A percentile compares a stretch with the other conserved stretches of the same genome.
These are phyloP conservation scores for Saccharomyces eubayanus DNA, from an alignment of 805 yeast species.

Conservation along the genomic window DNA sequence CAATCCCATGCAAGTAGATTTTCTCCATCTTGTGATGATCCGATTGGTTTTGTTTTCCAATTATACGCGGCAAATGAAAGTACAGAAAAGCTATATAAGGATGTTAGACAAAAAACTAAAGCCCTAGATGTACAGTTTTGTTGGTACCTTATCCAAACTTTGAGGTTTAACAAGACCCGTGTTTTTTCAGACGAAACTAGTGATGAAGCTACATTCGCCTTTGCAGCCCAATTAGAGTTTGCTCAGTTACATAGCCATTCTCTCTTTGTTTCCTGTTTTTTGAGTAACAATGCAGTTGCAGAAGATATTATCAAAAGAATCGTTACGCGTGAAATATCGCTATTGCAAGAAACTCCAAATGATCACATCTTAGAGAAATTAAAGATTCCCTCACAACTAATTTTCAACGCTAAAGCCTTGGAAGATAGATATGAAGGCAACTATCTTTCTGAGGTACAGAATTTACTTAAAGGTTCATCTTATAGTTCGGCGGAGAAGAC, in stretches of 20 bases:
- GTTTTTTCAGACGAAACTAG: conserved; percentile 23
- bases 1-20: conserved; percentile 19
- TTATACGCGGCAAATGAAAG: conserved; percentile 13
- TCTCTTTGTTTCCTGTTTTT: conserved; percentile 52
- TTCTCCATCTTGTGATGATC: conserved; percentile 4
- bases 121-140: conserved; percentile 34
- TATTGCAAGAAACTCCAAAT: conserved; percentile 7
- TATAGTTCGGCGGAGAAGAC: conserved; percentile 58
- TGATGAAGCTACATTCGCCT: conserved; percentile 34
- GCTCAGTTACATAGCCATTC: conserved; percentile 50
- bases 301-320: conserved; percentile 32
- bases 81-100: conserved; percentile 11
- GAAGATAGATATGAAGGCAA: conserved; percentile 43
- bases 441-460: conserved; percentile 50
- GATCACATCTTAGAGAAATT: conserved; percentile 31
- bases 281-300: conserved; percentile 41
- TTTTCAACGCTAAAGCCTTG: conserved; percentile 55
- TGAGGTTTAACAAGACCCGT: conserved; percentile 30
- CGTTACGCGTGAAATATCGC: conserved; percentile 21
- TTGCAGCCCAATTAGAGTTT: conserved; percentile 45
- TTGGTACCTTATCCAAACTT: conserved; percentile 47
- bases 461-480: conserved; percentile 51
- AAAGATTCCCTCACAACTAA: conserved; percentile 39
- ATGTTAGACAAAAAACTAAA: conserved; percentile 2
- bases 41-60: conserved; percentile 10